A percentile compares a stretch with the other conserved stretches of the same genome.
Evolutionary conservation across 306 rosid genomes (phyloP).

Genomic region (Vigna hirtella): DNA sequence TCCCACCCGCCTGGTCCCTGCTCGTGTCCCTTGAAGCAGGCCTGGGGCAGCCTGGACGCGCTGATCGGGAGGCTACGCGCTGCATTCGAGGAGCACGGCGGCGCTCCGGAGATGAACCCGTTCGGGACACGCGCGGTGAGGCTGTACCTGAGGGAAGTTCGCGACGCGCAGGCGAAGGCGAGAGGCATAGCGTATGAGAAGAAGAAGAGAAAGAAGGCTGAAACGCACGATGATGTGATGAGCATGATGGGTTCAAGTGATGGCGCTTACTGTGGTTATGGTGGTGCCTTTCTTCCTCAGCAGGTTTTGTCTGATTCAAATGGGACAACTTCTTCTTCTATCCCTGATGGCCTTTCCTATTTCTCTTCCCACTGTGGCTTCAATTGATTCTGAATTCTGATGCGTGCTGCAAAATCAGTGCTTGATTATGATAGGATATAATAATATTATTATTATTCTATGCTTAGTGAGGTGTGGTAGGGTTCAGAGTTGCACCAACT

Average conservation of each 20-base stretch:
- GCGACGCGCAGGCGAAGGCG: constrained; percentile 67
- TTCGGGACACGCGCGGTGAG: constrained; percentile 78
- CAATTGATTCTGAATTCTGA: neutral
- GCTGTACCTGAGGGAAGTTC: constrained; percentile 60
- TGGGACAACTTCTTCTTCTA: neutral
- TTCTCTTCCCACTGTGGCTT: constrained; percentile 5
- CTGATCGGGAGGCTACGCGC: constrained; percentile 70
- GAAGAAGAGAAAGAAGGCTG: constrained; percentile 58
- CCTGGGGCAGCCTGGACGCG: constrained; percentile 57
- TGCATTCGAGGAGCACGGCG: constrained; percentile 81
- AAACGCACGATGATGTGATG: neutral
- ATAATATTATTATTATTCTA: neutral
- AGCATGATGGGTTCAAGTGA: constrained; percentile 11
- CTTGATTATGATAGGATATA: neutral
- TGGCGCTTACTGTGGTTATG: constrained; percentile 9
- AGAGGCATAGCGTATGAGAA: constrained; percentile 77
- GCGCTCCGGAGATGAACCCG: constrained; percentile 55
- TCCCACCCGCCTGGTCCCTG: constrained; percentile 77
- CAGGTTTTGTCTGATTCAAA: constrained; percentile 23
- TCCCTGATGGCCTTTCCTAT: constrained; percentile 25
- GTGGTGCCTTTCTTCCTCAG: constrained; percentile 21
- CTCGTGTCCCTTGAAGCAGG: constrained; percentile 65
- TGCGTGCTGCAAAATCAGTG: neutral
- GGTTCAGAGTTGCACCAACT: constrained; percentile 27
- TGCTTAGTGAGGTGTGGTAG: constrained; percentile 34